These are phyloP conservation scores for Talaromyces sp. DNA, from an alignment of 2,329 filamentous ascomycete genomes.

Conservation along the genomic window DNA sequence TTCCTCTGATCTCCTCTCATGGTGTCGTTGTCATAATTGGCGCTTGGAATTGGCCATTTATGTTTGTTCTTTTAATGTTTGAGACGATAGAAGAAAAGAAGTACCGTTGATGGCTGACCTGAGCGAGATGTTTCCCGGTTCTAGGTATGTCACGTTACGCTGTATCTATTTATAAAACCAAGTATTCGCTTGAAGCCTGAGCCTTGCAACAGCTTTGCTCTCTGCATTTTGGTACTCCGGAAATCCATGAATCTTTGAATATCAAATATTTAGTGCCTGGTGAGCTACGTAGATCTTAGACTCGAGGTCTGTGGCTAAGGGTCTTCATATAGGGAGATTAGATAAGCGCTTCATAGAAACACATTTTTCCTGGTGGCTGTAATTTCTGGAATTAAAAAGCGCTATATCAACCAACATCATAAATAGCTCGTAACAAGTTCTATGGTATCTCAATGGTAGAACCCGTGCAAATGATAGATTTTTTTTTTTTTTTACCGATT, in stretches of 20 bases:
- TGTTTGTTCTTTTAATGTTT: constrained; percentile 4
- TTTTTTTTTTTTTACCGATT: not conserved
- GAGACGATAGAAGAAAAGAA: not conserved
- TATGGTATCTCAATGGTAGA: constrained; percentile 2
- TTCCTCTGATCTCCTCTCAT: constrained; percentile 18
- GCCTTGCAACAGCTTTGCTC: not conserved
- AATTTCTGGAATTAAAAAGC: not conserved
- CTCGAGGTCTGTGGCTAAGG: not conserved
- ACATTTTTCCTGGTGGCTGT: not conserved
- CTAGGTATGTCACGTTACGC: no score
- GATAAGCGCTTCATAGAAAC: no score
- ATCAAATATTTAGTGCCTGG: not conserved
- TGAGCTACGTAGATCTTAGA: not conserved
- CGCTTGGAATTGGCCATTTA: constrained; percentile 10
- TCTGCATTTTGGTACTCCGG: not conserved
- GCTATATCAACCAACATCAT: constrained; percentile 7
- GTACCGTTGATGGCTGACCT: not conserved
- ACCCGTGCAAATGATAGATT: constrained; percentile 7
- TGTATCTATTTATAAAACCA: not conserved
- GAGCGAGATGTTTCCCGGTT: not conserved
- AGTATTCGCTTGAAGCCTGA: not conserved
- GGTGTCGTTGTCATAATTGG: constrained; percentile 11
- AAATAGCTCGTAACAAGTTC: constrained; percentile 2
- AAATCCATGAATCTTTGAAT: not conserved
- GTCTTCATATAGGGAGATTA: not conserved